Percentiles rank a stretch among this genome's conserved stretches.
phyloP scores from a whole-genome alignment of 1,284 basidiomycete genomes.

The Rhodofomes roseus region DNA sequence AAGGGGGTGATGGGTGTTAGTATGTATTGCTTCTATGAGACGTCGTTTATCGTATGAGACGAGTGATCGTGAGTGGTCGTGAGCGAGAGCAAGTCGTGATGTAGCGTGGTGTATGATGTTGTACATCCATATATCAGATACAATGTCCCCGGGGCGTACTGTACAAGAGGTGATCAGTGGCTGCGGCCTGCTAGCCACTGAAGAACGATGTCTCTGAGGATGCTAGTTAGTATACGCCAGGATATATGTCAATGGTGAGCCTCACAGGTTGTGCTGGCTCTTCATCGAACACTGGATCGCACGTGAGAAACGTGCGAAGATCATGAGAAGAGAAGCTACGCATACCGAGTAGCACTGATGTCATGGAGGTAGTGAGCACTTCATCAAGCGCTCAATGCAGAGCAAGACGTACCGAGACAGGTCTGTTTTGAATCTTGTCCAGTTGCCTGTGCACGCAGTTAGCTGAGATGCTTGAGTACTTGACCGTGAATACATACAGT shows the following conservation, averaged over 20 bases:
- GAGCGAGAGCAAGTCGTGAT: neutral
- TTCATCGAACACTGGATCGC: conserved; percentile 81
- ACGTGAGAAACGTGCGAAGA: conserved; percentile 9
- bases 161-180: conserved; percentile 37
- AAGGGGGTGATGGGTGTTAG: neutral
- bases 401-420: conserved; percentile 71
- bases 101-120: no score
- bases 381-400: neutral
- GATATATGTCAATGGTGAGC: conserved; percentile 3
- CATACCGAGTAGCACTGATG: conserved; percentile 77
- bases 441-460: conserved; percentile 50
- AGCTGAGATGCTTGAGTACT: neutral
- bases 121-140: conserved; percentile 5
- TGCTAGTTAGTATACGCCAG: neutral
- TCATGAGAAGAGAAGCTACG: conserved; percentile 13
- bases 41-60: neutral
- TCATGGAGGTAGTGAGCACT: conserved; percentile 7
- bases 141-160: conserved; percentile 7
- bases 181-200: conserved; percentile 68
- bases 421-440: conserved; percentile 78
- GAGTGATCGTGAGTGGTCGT: neutral
- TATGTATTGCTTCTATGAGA: neutral
- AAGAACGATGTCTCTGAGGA: conserved; percentile 62
- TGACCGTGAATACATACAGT: conserved; percentile 51
- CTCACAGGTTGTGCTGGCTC: conserved; percentile 87